These are phyloP conservation scores for Clonostachys byssicola DNA, from an alignment of 2,329 filamentous ascomycete genomes.

Conservation along the genomic window DNA sequence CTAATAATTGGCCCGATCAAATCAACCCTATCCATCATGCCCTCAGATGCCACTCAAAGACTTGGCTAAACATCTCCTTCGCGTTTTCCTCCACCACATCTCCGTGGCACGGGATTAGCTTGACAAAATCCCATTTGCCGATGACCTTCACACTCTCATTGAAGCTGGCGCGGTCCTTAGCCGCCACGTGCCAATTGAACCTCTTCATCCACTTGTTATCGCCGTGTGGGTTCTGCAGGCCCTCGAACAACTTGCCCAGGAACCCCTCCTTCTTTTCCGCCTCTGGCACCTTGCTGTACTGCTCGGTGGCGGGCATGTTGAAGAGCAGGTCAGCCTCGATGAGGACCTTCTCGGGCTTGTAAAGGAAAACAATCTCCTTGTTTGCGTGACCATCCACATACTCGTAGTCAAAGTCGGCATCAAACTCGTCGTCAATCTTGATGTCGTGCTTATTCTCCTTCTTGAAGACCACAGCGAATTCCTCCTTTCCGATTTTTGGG, in stretches of 20 bases:
- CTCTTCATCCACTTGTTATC: slow-evolving; percentile 73
- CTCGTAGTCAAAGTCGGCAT: slow-evolving; percentile 80
- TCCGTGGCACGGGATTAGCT: slow-evolving; percentile 87
- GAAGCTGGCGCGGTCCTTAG: slow-evolving; percentile 62
- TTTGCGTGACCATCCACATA: slow-evolving; percentile 78
- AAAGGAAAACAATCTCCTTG: slow-evolving; percentile 83
- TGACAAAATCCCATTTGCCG: slow-evolving; percentile 76
- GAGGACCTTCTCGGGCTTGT: slow-evolving; percentile 73
- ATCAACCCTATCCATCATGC: slow-evolving; percentile 2
- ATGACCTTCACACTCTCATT: slow-evolving; percentile 67
- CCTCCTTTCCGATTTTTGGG: slow-evolving; percentile 39
- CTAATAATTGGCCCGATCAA: neutral
- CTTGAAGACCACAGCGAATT: slow-evolving; percentile 66
- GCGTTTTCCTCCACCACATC: slow-evolving; percentile 74
- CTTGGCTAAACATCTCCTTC: slow-evolving; percentile 71
- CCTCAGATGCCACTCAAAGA: slow-evolving; percentile 81
- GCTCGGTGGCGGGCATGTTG: slow-evolving; percentile 83
- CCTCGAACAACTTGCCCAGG: slow-evolving; percentile 34
- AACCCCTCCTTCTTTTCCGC: slow-evolving; percentile 24
- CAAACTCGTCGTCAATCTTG: slow-evolving; percentile 72
- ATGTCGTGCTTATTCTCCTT: slow-evolving; percentile 45
- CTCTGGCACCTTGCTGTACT: slow-evolving; percentile 68
- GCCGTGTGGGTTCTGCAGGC: slow-evolving; percentile 6
- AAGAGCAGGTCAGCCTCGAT: slow-evolving; percentile 91
- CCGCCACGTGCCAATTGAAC: slow-evolving; percentile 74